These are phyloP conservation scores for Canna indica DNA, from an alignment of 176 grass and related monocot genomes.

Conservation along the genomic window DNA sequence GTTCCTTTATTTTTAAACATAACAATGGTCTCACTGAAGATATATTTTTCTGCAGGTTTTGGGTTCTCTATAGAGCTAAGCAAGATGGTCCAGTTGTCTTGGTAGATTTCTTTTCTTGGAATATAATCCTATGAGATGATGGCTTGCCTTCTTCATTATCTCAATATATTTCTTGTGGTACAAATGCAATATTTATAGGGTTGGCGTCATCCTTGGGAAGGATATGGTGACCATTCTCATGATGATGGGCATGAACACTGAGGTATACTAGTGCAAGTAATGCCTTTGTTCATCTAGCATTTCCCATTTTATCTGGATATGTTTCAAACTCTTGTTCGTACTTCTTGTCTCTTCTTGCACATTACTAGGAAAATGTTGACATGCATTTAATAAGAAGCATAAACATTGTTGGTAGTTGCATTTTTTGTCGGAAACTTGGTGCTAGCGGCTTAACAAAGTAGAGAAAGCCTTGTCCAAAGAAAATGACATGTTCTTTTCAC, in stretches of 20 bases:
- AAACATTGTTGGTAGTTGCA: too few species aligned
- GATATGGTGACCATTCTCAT: constrained; percentile 69
- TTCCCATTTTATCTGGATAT: not conserved
- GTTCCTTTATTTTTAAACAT: not conserved
- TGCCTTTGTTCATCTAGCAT: not conserved
- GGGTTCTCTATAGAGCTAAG: constrained; percentile 91
- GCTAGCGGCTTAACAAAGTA: too few species aligned
- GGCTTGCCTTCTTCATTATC: not conserved
- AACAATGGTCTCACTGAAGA: too few species aligned
- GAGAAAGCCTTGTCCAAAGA: too few species aligned
- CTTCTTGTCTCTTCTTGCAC: not conserved
- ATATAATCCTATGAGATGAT: not conserved
- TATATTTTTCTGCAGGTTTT: constrained; percentile 52
- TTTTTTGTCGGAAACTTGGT: too few species aligned
- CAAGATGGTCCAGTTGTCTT: constrained; percentile 74
- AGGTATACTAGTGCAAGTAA: constrained; percentile 26
- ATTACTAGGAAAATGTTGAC: too few species aligned
- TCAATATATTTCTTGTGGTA: not conserved
- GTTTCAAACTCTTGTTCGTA: too few species aligned
- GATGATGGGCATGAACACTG: constrained; percentile 54
- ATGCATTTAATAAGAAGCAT: too few species aligned
- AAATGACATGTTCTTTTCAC: too few species aligned
- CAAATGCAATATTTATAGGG: constrained; percentile 34
- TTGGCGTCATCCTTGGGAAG: constrained; percentile 88
- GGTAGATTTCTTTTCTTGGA: constrained; percentile 32